Base-by-base conservation (phyloP, 495 filamentous ascomycete species). In the Copromyces sp. region DNA sequence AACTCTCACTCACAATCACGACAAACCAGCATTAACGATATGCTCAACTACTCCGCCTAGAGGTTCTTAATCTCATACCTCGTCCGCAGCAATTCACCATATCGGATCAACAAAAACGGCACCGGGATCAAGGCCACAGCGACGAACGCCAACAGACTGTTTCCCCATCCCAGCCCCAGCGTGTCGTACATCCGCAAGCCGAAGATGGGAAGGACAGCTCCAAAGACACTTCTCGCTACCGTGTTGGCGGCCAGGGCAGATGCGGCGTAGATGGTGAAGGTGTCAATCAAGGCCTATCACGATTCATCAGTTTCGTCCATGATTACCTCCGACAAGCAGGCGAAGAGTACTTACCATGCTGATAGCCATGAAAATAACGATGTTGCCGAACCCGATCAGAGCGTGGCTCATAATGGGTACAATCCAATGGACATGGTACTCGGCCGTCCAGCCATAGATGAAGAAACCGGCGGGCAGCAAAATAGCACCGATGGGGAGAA, bases 341-440 rank as follows among this genome's bases (percentile, higher is more conserved):
- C 35, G 12, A 14, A 11, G 24, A 29, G 4, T 24, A 17, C 72
- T 74, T 35, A 69, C 87, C 72, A 73, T 84, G 78, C 6, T 84
- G 9, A 88, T 72, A 38, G 81, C 82, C 59, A 86, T 77, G 4
- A 82, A 80, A 4, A 65, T 65, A 4, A 65, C 5, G 6, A 35
- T 65, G 14, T 35, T 65, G 32, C 53, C 53, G 53, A 65, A 65
- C 1, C 53, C 53, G 29, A 65, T 65, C 29, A 65, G 32, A 65
- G 14, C 53, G 14, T 65, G 53, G 53, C 53, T 65, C 53, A 65
- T 35, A 17, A 65, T 35, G 29, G 53, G 53, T 9, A 89, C 86
- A 39, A 90, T 87, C 89, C 89, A 92, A 79, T 94, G 92, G 39
- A 95, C 87, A 12, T 80, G 82, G 6, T 88, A 85, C 70, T 89